Conservation (phyloP, 73 alveolate genomes). For the Loxodes magnus region DNA sequence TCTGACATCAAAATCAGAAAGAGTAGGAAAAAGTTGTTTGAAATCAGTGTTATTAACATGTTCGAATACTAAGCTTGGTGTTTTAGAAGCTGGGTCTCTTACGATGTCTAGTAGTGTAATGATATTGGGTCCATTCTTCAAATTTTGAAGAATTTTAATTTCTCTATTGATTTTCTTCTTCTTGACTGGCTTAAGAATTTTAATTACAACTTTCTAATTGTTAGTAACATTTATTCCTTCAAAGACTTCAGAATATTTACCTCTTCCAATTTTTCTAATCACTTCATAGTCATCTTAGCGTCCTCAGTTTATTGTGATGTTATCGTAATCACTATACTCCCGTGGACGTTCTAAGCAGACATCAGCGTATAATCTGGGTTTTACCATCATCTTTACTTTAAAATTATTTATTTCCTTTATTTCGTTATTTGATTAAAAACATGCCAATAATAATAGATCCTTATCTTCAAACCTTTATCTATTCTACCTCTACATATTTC, state of each 20-base stretch:
- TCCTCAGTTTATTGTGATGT: constrained; percentile 49
- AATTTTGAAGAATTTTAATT: constrained; percentile 81
- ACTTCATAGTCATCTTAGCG: constrained; percentile 79
- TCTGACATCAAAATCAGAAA: constrained; percentile 81
- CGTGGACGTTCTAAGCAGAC: constrained; percentile 49
- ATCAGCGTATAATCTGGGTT: constrained; percentile 19
- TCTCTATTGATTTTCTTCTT: constrained; percentile 91
- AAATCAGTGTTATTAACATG: constrained; percentile 84
- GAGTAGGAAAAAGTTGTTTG: constrained; percentile 75
- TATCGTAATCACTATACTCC: constrained; percentile 69
- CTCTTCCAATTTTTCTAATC: constrained; percentile 89
- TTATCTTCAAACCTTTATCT: no score
- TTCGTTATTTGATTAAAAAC: no score
- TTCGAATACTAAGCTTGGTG: constrained; percentile 77
- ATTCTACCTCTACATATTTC: no score
- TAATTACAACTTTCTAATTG: constrained; percentile 68
- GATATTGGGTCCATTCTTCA: constrained; percentile 88
- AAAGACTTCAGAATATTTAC: constrained; percentile 87
- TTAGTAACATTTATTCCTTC: constrained; percentile 76
- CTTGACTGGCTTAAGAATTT: constrained; percentile 94
- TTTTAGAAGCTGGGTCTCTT: constrained; percentile 87
- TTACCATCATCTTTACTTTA: no score
- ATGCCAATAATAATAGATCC: no score
- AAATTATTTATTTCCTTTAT: no score
- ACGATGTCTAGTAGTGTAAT: constrained; percentile 90